Evolutionary conservation across 1,284 basidiomycete species (phyloP), one percentile per base, ranked within the genome.

Genomic region (Microbotryum lychnidis-dioicae): DNA sequence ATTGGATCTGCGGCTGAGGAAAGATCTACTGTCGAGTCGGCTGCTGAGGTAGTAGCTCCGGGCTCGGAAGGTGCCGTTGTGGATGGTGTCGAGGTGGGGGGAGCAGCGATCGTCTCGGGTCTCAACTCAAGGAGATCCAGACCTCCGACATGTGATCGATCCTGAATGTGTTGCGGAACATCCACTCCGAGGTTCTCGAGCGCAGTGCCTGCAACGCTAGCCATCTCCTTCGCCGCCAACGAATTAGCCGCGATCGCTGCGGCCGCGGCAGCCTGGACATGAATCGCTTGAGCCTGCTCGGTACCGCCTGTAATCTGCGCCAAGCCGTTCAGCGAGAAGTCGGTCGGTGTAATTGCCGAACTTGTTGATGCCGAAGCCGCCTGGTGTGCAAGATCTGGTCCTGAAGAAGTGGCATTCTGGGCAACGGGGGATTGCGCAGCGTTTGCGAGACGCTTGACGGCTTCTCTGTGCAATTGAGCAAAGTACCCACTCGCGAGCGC

Each of bases 401-500:
- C 37, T 18, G 37, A 42, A 12, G 37, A 42, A 18, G 37, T 16
- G 12, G 37, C 37, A 42, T 42, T 18, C 16, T 42, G 37, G 37
- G 37, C 37, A 18, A 42, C 37, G 16, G 37, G 37, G 37, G 49
- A 25, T 20, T 29, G 31, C 46, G 27, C 52, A 25, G 50, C 33
- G 9, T 48, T 21, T 29, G 45, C 49, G 12, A 69, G 42, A n/a
- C 62, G 49, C 37, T 60, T 58, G 25, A 70, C 47, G 21, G 69
- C 69, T 29, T 70, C 69, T 3, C 65, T 58, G 23, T 70, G 69
- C 23, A 70, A 53, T 45, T 67, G 67, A 1, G 67, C 61, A 31
- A 65, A 70, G 56, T 69, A 70, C 20, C 69, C 69, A 23, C 59
- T 59, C 21, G 69, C 67, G 51, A 69, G 56, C n/a, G 64, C 64